Conservation (phyloP, 2,329 filamentous ascomycete species). For the Herpotrichia juniperi region DNA sequence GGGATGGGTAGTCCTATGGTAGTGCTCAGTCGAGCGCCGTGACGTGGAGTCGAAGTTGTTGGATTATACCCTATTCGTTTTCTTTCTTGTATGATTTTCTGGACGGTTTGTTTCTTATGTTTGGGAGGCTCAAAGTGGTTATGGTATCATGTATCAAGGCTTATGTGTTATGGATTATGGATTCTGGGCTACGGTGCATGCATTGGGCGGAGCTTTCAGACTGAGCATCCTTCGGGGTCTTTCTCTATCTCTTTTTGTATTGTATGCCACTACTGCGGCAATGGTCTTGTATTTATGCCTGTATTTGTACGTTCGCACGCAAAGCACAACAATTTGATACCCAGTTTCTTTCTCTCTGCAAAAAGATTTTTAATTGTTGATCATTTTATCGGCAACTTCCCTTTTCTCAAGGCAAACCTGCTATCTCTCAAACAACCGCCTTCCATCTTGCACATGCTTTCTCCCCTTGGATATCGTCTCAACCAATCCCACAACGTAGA, state of each 20-base stretch:
- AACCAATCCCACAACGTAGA: background rate
- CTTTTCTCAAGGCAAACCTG: background rate
- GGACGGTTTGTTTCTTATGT: background rate
- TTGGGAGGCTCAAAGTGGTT: background rate
- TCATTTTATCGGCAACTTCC: background rate
- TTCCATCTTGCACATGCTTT: background rate
- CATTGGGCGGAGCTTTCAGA: background rate
- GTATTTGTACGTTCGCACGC: background rate
- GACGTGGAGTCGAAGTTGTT: conserved; percentile 16
- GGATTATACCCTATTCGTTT: conserved; percentile 11
- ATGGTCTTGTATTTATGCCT: background rate
- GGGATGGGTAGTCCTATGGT: conserved; percentile 1
- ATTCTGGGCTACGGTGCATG: background rate
- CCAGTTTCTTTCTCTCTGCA: background rate
- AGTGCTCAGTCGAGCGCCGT: background rate
- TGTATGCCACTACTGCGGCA: background rate
- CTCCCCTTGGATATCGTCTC: background rate
- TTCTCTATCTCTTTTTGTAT: background rate
- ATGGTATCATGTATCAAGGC: background rate
- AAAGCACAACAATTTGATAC: background rate
- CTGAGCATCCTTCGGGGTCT: background rate
- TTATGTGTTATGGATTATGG: background rate
- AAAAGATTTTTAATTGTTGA: background rate
- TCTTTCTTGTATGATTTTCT: background rate
- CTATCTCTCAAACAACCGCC: background rate